A percentile compares a stretch with the other conserved stretches of the same genome.
Conservation (phyloP, 2,329 filamentous ascomycete species). For the Penicillium brevicompactum region DNA sequence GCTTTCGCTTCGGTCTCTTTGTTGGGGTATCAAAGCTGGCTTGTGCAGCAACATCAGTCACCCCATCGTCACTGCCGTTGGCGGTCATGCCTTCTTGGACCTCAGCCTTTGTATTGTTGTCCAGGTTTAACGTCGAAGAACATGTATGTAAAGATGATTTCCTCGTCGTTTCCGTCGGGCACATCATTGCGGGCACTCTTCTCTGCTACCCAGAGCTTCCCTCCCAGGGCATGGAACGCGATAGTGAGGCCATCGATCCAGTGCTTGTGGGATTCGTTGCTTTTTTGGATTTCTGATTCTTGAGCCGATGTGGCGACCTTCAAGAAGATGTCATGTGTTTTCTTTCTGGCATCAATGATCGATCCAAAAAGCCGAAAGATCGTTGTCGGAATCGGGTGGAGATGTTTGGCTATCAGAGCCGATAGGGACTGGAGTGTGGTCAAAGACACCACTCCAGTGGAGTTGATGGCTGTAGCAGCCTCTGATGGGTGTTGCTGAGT, state of each 20-base stretch:
- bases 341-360: neutral
- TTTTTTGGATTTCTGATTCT: neutral
- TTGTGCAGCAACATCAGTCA: too few relatives aligned
- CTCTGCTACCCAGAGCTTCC: neutral
- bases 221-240: neutral
- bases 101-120: neutral
- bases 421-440: neutral
- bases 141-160: neutral
- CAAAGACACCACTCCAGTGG: neutral
- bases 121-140: neutral
- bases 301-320: neutral
- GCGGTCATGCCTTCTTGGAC: neutral
- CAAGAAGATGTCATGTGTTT: neutral
- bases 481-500: neutral
- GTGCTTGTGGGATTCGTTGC: neutral
- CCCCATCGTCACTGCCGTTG: neutral
- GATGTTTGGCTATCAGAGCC: neutral
- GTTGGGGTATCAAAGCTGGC: neutral
- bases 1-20: neutral
- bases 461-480: neutral
- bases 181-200: neutral
- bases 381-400: neutral
- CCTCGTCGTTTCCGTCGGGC: neutral
- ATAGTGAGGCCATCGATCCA: neutral
- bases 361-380: neutral